These are phyloP conservation scores for Curvularia sp. DNA, from an alignment of 2,329 filamentous ascomycete genomes.

Conservation along the genomic window DNA sequence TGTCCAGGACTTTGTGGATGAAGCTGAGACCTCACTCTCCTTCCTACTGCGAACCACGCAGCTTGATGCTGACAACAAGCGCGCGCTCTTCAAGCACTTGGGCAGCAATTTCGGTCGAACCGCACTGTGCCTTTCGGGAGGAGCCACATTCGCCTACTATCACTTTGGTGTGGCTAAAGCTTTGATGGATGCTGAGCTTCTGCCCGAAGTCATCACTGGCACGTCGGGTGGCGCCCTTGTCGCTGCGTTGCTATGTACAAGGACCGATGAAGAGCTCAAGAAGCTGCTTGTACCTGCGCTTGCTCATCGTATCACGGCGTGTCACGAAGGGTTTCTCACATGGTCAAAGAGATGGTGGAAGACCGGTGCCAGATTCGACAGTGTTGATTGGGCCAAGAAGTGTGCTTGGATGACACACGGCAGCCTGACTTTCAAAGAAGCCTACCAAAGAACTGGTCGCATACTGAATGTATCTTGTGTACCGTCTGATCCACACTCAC, in stretches of 20 bases:
- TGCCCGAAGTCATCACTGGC: conserved; percentile 94
- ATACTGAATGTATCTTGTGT: conserved; percentile 97
- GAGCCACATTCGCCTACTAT: conserved; percentile 94
- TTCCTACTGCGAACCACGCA: conserved; percentile 73
- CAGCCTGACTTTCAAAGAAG: conserved; percentile 92
- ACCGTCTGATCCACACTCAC: conserved; percentile 92
- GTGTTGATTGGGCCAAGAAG: conserved; percentile 84
- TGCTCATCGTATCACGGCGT: conserved; percentile 84
- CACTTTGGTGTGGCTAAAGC: conserved; percentile 94
- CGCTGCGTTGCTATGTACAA: conserved; percentile 83
- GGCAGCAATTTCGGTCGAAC: conserved; percentile 92
- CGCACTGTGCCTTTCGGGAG: conserved; percentile 89
- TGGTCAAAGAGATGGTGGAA: conserved; percentile 89
- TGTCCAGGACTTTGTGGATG: conserved; percentile 88
- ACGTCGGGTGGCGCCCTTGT: conserved; percentile 94
- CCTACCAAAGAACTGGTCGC: conserved; percentile 89
- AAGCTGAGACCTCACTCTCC: conserved; percentile 73
- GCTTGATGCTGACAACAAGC: conserved; percentile 75
- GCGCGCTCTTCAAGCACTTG: conserved; percentile 83
- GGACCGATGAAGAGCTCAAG: conserved; percentile 90
- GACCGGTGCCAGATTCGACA: conserved; percentile 93
- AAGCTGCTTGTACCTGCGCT: conserved; percentile 84
- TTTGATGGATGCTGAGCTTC: conserved; percentile 80
- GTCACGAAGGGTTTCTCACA: conserved; percentile 75
- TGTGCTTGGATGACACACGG: conserved; percentile 91